Conservation (phyloP, 768 basidiomycete genomes). For the Omphalotus guepiniiformis region DNA sequence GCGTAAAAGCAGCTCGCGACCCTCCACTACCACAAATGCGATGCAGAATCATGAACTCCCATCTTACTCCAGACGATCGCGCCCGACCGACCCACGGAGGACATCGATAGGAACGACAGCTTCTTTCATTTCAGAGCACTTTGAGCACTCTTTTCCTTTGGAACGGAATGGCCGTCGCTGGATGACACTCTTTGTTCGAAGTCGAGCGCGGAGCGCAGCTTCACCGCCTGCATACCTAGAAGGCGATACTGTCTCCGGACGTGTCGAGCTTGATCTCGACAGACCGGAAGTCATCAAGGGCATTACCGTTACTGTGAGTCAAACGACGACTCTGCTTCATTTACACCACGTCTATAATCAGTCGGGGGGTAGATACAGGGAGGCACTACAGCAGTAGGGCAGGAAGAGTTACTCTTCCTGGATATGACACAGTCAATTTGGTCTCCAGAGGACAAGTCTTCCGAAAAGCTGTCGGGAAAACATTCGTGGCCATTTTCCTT, state of each 20-base stretch:
- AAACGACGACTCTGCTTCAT: background rate
- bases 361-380: slow-evolving; percentile 34
- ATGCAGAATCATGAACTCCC: slow-evolving; percentile 8
- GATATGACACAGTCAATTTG: slow-evolving; percentile 39
- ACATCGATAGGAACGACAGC: slow-evolving; percentile 7
- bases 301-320: slow-evolving; percentile 42
- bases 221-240: slow-evolving; percentile 43
- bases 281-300: slow-evolving; percentile 47
- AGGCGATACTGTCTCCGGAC: slow-evolving; percentile 45
- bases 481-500: slow-evolving; percentile 47
- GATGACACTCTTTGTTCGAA: slow-evolving; percentile 44
- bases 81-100: background rate
- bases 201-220: slow-evolving; percentile 35
- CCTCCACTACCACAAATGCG: background rate
- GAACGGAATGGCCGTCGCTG: slow-evolving; percentile 44
- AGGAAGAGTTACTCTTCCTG: slow-evolving; percentile 49
- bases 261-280: slow-evolving; percentile 45
- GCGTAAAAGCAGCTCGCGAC: background rate
- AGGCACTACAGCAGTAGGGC: slow-evolving; percentile 49
- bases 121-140: background rate
- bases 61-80: slow-evolving; percentile 5
- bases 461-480: slow-evolving; percentile 39
- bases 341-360: background rate
- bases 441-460: slow-evolving; percentile 26
- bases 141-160: slow-evolving; percentile 37